A percentile compares a stretch with the other conserved stretches of the same genome.
These are phyloP conservation scores for Acmispon strigosus DNA, from an alignment of 306 rosid species.

Conservation along the genomic window DNA sequence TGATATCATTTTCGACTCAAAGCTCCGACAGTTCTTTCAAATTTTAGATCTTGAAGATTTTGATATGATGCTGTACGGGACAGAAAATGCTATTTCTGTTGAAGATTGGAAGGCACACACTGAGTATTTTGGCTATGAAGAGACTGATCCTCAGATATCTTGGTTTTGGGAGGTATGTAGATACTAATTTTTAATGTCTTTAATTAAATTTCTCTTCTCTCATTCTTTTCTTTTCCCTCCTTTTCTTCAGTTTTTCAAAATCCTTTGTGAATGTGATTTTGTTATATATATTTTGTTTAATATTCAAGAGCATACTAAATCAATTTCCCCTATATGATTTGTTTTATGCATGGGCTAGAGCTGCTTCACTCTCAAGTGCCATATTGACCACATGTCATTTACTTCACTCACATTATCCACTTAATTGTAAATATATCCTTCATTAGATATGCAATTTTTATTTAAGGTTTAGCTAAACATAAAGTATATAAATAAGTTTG, in stretches of 20 bases:
- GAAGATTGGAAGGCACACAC: slow-evolving; percentile 92
- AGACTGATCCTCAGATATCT: slow-evolving; percentile 60
- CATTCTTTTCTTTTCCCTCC: background rate
- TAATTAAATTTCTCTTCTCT: background rate
- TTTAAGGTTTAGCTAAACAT: no score
- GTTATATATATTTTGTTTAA: background rate
- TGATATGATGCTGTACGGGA: slow-evolving; percentile 83
- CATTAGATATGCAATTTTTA: no score
- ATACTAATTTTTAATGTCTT: slow-evolving; percentile 1
- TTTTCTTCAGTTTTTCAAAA: background rate
- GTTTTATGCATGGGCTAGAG: background rate
- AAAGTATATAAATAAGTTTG: no score
- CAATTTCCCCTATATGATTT: background rate
- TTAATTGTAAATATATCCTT: no score
- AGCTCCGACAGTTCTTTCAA: slow-evolving; percentile 36
- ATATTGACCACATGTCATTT: no score
- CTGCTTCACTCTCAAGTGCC: background rate
- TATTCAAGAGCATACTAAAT: background rate
- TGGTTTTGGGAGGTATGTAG: slow-evolving; percentile 92
- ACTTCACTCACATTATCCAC: no score
- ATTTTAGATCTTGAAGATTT: slow-evolving; percentile 75
- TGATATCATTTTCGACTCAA: slow-evolving; percentile 48
- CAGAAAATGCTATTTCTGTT: slow-evolving; percentile 52
- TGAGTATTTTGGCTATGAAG: slow-evolving; percentile 66
- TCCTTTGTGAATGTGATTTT: background rate